Base-by-base conservation (phyloP, 1,284 basidiomycete genomes). In the Moniliophthora roreri region DNA sequence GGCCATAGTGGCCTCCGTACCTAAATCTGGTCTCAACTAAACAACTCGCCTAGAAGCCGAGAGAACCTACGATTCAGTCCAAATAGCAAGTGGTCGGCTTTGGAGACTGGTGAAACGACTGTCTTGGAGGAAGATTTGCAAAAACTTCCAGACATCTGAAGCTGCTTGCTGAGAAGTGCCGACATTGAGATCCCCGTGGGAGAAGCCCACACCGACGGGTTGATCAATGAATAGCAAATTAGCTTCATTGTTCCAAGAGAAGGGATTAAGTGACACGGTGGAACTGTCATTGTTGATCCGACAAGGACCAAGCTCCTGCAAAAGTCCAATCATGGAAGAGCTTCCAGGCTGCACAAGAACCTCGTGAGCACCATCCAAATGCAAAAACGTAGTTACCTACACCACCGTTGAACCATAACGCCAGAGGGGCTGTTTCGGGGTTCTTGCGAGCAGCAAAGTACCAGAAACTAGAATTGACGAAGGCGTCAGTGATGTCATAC, bases 291-390 rank as follows among this genome's bases (percentile, higher is more conserved):
- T 82, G 34, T 73, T 80, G 53, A 85, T 81, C 15, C 78, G 74
- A 63, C 85, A 88, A 3, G 86, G 82, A 0, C 83, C 82, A 44
- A 78, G 70, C 61, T 85, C 85, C 60, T 87, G 84, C 61, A 88
- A 77, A 15, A 88, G 71, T 13, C 85, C 85, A 39, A 86, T 78
- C 80, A 86, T 85, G 51, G 79, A 82, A 4, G 81, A 85, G 58
- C 78, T 81, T 55, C 85, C 86, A 8, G 85, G 83, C 77, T 73
- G 55, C 49, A 18, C 15, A 4, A 28, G 26, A 39, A 32, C 35
- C 56, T 7, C 52, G 46, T 40, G 10, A 48, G 15, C 49, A 41
- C 35, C 9, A 36, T 36, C 18, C 18, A 20, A 13, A 24, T 8
- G 8, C 21, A 7, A 18, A 34, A 35, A 46, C 16, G 10, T 23